Percentiles rank a stretch among this genome's conserved stretches.
Evolutionary conservation across 805 yeast genomes (phyloP).

Genomic region (Debaryomyces prosopidis): DNA sequence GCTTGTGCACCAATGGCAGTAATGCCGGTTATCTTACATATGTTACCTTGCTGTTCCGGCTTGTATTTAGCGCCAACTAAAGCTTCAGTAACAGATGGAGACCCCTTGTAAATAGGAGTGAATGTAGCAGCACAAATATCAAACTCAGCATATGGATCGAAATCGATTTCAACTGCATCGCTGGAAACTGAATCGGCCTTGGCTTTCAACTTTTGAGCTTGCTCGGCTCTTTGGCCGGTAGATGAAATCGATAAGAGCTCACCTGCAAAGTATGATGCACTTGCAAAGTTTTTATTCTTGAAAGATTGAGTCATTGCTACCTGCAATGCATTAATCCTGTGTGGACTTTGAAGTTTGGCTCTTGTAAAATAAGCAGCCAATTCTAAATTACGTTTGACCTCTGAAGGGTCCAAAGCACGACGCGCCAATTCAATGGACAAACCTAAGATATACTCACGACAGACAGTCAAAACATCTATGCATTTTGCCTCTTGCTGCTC

Average conservation of each 20-base stretch:
- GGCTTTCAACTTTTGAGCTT: constrained; percentile 79
- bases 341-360: constrained; percentile 78
- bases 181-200: constrained; percentile 77
- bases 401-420: constrained; percentile 71
- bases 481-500: constrained; percentile 80
- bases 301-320: constrained; percentile 94
- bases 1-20: constrained; percentile 89
- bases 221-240: constrained; percentile 81
- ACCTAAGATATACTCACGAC: constrained; percentile 91
- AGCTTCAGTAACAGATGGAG: constrained; percentile 71
- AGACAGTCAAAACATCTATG: constrained; percentile 63
- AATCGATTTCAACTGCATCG: constrained; percentile 88
- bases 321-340: constrained; percentile 83
- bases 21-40: constrained; percentile 73
- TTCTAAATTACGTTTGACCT: constrained; percentile 84
- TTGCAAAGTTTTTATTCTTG: constrained; percentile 82
- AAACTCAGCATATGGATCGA: constrained; percentile 89
- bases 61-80: constrained; percentile 89
- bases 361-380: constrained; percentile 94
- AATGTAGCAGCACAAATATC: constrained; percentile 84
- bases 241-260: constrained; percentile 72
- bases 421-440: constrained; percentile 88
- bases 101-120: constrained; percentile 85
- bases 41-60: constrained; percentile 70
- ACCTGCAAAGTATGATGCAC: constrained; percentile 87